These are phyloP conservation scores for Lenwebbia sp. DNA, from an alignment of 345 rosid species.

Conservation along the genomic window DNA sequence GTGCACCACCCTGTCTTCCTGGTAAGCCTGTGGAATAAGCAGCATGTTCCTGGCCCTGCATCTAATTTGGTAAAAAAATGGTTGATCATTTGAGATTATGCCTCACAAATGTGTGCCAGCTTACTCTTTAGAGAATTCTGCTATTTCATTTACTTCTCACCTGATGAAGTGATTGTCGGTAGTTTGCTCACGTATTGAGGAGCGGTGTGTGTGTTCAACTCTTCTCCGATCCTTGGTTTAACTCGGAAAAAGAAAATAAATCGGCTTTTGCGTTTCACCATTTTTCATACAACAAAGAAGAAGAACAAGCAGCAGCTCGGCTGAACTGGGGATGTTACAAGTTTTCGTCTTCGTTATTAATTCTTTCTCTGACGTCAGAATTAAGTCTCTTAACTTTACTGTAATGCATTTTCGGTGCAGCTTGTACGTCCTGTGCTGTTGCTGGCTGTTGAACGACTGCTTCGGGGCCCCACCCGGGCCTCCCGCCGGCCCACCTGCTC, in stretches of 20 bases:
- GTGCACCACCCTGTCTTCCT: slow-evolving; percentile 13
- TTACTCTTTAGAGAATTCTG: not conserved
- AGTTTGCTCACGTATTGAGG: not conserved
- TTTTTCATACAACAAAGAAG: too few species aligned
- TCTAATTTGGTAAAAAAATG: not conserved
- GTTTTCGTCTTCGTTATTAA: too few species aligned
- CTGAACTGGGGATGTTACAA: not conserved
- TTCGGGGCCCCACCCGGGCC: slow-evolving; percentile 9
- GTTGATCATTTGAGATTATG: not conserved
- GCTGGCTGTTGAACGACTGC: slow-evolving; percentile 26
- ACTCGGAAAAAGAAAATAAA: too few species aligned
- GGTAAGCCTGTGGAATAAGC: not conserved
- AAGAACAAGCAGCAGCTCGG: too few species aligned
- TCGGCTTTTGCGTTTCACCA: too few species aligned
- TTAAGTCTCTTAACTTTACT: not conserved
- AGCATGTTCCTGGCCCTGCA: not conserved
- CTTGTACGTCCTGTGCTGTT: slow-evolving; percentile 16
- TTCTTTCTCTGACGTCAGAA: not conserved
- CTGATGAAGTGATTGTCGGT: not conserved
- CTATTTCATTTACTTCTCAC: not conserved
- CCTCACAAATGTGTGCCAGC: not conserved
- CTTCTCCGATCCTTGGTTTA: too few species aligned
- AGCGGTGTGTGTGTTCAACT: too few species aligned
- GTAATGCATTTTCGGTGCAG: not conserved
- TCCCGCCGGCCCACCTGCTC: not conserved